These are phyloP conservation scores for Vaccinium corymbosum DNA, from an alignment of 148 eudicot genomes.

Conservation along the genomic window DNA sequence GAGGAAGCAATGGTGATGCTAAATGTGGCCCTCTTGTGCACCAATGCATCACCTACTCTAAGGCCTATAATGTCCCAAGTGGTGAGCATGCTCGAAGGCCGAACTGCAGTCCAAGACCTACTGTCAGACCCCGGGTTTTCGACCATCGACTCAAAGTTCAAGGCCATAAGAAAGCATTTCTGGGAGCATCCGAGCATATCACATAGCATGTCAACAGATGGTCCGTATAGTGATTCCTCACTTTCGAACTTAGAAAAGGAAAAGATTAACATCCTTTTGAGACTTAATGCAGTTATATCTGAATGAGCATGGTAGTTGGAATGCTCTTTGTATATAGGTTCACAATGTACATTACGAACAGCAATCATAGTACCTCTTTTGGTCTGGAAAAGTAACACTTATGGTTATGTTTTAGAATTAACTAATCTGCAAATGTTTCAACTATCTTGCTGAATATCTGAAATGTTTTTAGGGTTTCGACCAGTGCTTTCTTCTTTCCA, in stretches of 20 bases:
- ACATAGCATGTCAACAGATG: conserved; percentile 27
- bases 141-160: conserved; percentile 29
- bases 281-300: conserved; percentile 12
- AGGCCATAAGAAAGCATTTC: conserved; percentile 46
- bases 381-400: not conserved
- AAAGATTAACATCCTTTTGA: conserved; percentile 20
- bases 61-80: conserved; percentile 59
- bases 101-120: conserved; percentile 42
- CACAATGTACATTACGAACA: not conserved
- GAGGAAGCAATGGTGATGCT: conserved; percentile 47
- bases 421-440: not conserved
- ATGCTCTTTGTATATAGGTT: not conserved
- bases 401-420: not conserved
- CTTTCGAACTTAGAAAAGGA: conserved; percentile 25
- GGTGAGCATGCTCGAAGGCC: conserved; percentile 62
- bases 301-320: not conserved
- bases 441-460: not conserved
- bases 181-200: conserved; percentile 42
- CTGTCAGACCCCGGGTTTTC: conserved; percentile 47
- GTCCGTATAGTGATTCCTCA: conserved; percentile 26
- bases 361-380: not conserved
- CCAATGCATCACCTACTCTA: conserved; percentile 52
- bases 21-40: conserved; percentile 52
- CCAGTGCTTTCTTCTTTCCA: not conserved
- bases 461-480: not conserved